Evolutionary conservation across 1,139 yeast genomes (phyloP), one percentile per base, ranked within the genome.

Genomic region (Suzukiozyma palmioleophila): DNA sequence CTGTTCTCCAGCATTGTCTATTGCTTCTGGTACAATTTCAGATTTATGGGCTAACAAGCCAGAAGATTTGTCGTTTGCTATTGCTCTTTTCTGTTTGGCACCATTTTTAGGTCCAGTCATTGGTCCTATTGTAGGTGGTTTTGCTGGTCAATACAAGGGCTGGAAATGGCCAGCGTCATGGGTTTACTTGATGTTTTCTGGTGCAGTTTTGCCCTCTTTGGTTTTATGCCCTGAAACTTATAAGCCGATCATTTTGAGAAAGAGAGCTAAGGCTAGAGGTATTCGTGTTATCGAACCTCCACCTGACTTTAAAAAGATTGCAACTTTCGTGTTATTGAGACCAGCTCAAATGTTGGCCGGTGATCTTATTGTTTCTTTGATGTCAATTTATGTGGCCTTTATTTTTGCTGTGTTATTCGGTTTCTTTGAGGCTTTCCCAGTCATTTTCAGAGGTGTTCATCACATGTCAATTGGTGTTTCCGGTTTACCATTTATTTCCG

Each of bases 121-220:
- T 38, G 94, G 95, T 35, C 95, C 95, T 15, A 71, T 86, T 39
- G 76, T 86, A 54, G 95, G 95, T 40, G 88, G 89, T 0, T 85
- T 80, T 56, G 85, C 85, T 15, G 83, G 81, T 15, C 79, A 81
- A 53, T 56, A 71, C 39, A 75, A 81, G 54, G 79, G 79, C 43
- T 84, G 94, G 88, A 69, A 79, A 57, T 86, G 95, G 94, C 63
- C 81, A 14, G 59, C 74, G 11, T 69, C 81, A 68, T 85, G 92
- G 90, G 81, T 84, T 31, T 77, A 79, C 48, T 62, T 85, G 46
- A 81, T 84, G 75, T 77, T 83, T 49, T 80, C 83, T 32, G 94
- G 90, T 27, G 64, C 72, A n/a, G 61, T 79, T 34, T 66, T 81
- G 48, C 77, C 84, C 3, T 77, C 81, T 39, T 70, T 82, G 5